phyloP scores from a whole-genome alignment of 768 basidiomycete species.

The Hygrophoropsis aurantiaca region DNA sequence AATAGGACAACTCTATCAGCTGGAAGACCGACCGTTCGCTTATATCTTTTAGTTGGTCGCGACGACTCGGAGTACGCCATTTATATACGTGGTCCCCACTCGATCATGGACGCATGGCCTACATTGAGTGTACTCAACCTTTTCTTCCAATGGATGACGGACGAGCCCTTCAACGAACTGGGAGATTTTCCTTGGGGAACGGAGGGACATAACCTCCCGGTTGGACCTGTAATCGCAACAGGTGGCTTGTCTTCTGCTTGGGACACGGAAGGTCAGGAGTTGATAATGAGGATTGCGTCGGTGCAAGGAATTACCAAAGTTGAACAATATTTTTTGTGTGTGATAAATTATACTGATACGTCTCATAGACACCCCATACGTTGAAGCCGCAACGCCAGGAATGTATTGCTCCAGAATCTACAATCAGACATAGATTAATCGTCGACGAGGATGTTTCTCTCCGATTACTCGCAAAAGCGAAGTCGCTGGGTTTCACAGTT shows the following conservation, averaged over 20 bases:
- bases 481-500: conserved; percentile 10
- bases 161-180: not conserved
- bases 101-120: conserved; percentile 22
- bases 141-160: conserved; percentile 14
- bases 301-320: too few relatives aligned
- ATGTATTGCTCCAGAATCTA: not conserved
- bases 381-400: too few relatives aligned
- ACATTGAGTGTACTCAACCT: conserved; percentile 18
- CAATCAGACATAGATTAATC: not conserved
- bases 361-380: too few relatives aligned
- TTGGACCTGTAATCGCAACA: conserved; percentile 22
- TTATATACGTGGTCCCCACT: conserved; percentile 22
- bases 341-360: too few relatives aligned
- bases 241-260: conserved; percentile 20
- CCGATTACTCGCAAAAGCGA: conserved; percentile 10
- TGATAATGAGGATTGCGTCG: not conserved
- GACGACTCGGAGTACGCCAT: conserved; percentile 14
- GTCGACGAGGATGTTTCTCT: not conserved
- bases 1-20: conserved; percentile 8
- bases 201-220: conserved; percentile 26
- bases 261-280: conserved; percentile 8
- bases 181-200: conserved; percentile 9
- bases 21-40: conserved; percentile 4
- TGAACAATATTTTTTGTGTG: too few relatives aligned
- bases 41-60: conserved; percentile 12